These are phyloP conservation scores for Metschnikowia proteae DNA, from an alignment of 805 yeast species.

Conservation along the genomic window DNA sequence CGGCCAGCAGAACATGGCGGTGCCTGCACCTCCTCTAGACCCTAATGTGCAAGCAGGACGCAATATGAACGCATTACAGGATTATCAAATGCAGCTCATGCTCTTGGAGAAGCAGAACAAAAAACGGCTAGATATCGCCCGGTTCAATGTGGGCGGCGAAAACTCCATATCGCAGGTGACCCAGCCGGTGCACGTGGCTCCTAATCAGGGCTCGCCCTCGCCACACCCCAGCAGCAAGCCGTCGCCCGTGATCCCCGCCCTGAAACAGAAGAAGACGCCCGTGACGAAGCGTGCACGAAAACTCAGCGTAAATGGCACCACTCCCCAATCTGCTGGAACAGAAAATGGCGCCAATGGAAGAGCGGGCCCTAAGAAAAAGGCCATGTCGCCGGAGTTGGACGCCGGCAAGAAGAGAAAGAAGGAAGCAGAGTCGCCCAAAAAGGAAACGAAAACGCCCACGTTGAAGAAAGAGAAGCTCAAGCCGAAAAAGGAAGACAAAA, in stretches of 20 bases:
- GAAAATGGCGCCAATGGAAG: slow-evolving; percentile 8
- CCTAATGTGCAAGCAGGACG: slow-evolving; percentile 17
- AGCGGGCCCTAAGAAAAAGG: slow-evolving; percentile 3
- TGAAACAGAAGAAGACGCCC: slow-evolving; percentile 32
- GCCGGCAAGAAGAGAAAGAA: slow-evolving; percentile 30
- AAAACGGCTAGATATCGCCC: slow-evolving; percentile 55
- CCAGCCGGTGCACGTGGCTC: slow-evolving; percentile 11
- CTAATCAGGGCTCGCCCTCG: slow-evolving; percentile 23
- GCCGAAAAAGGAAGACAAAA: slow-evolving; percentile 13
- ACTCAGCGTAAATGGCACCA: slow-evolving; percentile 21
- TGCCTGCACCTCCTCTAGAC: slow-evolving; percentile 6
- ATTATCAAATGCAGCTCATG: slow-evolving; percentile 77
- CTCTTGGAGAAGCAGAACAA: slow-evolving; percentile 73
- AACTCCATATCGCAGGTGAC: slow-evolving; percentile 11
- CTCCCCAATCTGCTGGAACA: slow-evolving; percentile 16
- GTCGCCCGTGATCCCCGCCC: slow-evolving; percentile 25
- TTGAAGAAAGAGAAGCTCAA: slow-evolving; percentile 22
- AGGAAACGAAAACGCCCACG: slow-evolving; percentile 14
- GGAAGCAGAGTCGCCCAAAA: slow-evolving; percentile 35
- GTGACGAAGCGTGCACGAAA: slow-evolving; percentile 33
- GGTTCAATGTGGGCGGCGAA: slow-evolving; percentile 26
- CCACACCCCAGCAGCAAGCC: slow-evolving; percentile 34
- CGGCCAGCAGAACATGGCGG: slow-evolving; percentile 2
- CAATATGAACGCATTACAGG: slow-evolving; percentile 61
- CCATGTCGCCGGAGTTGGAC: slow-evolving; percentile 28